Base-by-base conservation (phyloP, 768 basidiomycete genomes). In the Hygrocybe punicea region DNA sequence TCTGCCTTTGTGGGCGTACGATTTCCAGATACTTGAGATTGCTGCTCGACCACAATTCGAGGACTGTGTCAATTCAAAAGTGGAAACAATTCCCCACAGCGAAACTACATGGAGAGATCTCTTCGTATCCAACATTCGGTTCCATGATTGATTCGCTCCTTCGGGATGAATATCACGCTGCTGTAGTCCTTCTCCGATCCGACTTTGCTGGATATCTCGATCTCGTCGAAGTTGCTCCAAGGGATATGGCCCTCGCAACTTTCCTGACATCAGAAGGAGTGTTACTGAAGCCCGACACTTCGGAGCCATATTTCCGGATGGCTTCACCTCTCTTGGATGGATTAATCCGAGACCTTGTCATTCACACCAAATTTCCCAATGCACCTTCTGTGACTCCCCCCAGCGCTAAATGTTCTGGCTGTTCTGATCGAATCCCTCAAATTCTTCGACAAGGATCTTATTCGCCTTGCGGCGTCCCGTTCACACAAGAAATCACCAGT, bases 1-100 rank as follows among this genome's bases (percentile, higher is more conserved):
- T 59, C 48, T 56, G 58, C 58, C 58, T 60, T 42, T 60, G 58
- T 46, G 58, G 58, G 34, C 39, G 48, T 52, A 51, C 23, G 11
- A 52, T 60, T 44, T 56, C 25, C 19, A 36, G 44, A 24, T 39
- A 60, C 24, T 5, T 56, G n/a, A 7, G 29, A 13, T 29, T 24
- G 16, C 19, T 60, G 42, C 4, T 56, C 35, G 39, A 44, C 34
- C 9, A 21, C 42, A n/a, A 42, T 21, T 44, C 23, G 11, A 19
- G 17, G 23, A 51, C 24, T 21, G 29, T 60, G 25, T 55, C 48
- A 9, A 42, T n/a, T 33, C 6, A 51, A 23, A 36, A 35, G n/a
- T 60, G 59, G 59, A 23, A 57, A 47, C 36, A 24, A 16, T 57
- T 57, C 39, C 29, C 59, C 23, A 35, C 42, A 8, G 39, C 33